Evolutionary conservation across 768 basidiomycete genomes (phyloP), one percentile per base, ranked within the genome.

Genomic region (Russula dissimulans): DNA sequence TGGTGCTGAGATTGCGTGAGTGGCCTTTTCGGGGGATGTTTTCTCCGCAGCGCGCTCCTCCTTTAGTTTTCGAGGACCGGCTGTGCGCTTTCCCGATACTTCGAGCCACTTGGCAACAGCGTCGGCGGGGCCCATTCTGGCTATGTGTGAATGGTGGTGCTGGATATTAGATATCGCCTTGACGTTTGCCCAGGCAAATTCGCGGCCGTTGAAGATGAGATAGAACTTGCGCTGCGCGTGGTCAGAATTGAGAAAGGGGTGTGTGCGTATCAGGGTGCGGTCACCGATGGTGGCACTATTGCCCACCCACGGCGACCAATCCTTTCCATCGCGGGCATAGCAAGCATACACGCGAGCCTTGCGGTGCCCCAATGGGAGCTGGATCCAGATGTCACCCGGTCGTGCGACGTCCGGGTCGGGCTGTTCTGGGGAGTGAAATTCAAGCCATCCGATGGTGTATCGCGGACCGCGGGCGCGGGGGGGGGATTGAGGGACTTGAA

Each of bases 341-440:
- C 60, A 61, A 38, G 45, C 60, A 10, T 57, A 61, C 38, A 61
- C 60, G 18, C 60, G 60, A 15, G 60, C 60, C 39, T 61, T 61
- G 50, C 60, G 60, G 14, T 61, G 55, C 9, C 60, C 60, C 36
- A 57, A 39, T 6, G 60, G 60, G 17, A 57, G 60, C 26, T 61
- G 60, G 26, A 61, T 61, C 60, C 60, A 61, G 12, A 61, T 44
- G 32, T 61, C 60, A 11, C 60, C 60, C 5, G 60, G 60, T 1
- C 60, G 60, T 32, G 60, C 60, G 5, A 61, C 60, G 2, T 61
- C 60, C 1, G 60, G 56, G 53, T 61, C 60, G 6, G 60, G 60
- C 11, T 57, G 56, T 7, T 61, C 56, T n/a, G 60, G 36, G 18
- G 60, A 57, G 9, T 57, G 60, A 45, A 61, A 61, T 31, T 61